Conservation (phyloP, 164 flowering plant genomes). For the Warburgia ugandensis region DNA sequence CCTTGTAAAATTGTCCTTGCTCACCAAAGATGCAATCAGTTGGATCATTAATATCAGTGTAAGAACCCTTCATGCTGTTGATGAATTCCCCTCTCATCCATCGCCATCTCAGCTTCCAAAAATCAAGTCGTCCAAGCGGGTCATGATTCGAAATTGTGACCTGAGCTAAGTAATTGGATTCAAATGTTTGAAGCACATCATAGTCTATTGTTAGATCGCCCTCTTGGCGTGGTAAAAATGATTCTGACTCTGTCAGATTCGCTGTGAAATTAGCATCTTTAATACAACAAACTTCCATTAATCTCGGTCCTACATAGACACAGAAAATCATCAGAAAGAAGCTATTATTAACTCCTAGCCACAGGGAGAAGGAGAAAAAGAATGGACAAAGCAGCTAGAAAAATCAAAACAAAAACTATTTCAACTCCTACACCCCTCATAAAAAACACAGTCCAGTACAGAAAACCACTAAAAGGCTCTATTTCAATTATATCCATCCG, state of each 20-base stretch:
- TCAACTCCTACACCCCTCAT: too few relatives aligned
- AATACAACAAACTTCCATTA: conserved; percentile 43
- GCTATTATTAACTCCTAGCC: too few relatives aligned
- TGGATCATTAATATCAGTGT: conserved; percentile 39
- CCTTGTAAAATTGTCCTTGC: conserved; percentile 37
- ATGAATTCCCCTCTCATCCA: conserved; percentile 79
- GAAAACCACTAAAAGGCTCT: too few relatives aligned
- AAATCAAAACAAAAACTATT: too few relatives aligned
- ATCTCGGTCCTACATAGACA: conserved; percentile 34
- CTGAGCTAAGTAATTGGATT: conserved; percentile 42
- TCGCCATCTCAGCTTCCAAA: conserved; percentile 65
- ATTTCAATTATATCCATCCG: too few relatives aligned
- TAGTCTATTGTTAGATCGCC: conserved; percentile 63
- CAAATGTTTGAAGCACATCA: conserved; percentile 42
- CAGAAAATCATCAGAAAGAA: too few relatives aligned
- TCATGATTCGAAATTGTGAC: conserved; percentile 56
- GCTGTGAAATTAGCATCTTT: conserved; percentile 26
- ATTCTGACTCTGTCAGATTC: conserved; percentile 21
- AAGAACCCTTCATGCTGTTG: conserved; percentile 55
- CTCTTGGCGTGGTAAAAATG: conserved; percentile 33
- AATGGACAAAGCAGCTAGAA: too few relatives aligned
- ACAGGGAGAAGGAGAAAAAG: too few relatives aligned
- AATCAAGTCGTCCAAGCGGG: conserved; percentile 62
- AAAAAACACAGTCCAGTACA: too few relatives aligned
- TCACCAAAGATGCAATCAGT: conserved; percentile 52